Evolutionary conservation across 2,329 filamentous ascomycete species (phyloP), one percentile per base, ranked within the genome.

Genomic region (Septoria petroselini): DNA sequence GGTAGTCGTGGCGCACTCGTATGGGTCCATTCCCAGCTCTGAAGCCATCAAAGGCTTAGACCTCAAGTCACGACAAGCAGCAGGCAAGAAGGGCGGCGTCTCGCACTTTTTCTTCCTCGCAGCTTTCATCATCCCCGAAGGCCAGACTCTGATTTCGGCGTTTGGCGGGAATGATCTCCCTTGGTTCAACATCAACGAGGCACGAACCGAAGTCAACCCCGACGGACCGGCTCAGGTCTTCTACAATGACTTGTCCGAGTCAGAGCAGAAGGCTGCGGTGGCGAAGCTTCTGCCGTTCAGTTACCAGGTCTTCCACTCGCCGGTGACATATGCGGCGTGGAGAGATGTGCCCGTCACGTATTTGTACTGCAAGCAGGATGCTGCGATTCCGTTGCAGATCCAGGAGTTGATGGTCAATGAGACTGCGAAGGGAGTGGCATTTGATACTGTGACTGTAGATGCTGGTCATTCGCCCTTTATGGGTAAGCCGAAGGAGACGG

Each of bases 321-420:
- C 43, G 14, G 48, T 55, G 5, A 55, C 43, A 42, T 66, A 68
- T 29, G 66, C 65, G 12, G 69, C 68, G 0, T 74, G 67, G 62
- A 69, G 63, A 45, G 55, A 68, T 35, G 65, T 75, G 18, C 66
- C 70, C 1, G 65, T 59, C 21, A 71, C 70, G 9, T 74, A 72
- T 53, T 54, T 75, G 8, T 42, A 71, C n/a, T 74, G 71, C 52
- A 63, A 66, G 49, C 51, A 62, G 12, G 72, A 74, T 45, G 58
- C 60, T 19, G 70, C 70, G 3, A 67, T 73, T 38, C 67, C 65
- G 15, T 15, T 67, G 14, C 41, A 40, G 4, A 61, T 51, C 9
- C 71, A 75, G 57, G 63, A 70, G 54, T 60, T 57, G 9, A 69
- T 74, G 68, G 62, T 68, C n/a, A 44, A 51, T 21, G 40, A 18